phyloP scores from a whole-genome alignment of 331 rosid species.

The Quercus tomentella region DNA sequence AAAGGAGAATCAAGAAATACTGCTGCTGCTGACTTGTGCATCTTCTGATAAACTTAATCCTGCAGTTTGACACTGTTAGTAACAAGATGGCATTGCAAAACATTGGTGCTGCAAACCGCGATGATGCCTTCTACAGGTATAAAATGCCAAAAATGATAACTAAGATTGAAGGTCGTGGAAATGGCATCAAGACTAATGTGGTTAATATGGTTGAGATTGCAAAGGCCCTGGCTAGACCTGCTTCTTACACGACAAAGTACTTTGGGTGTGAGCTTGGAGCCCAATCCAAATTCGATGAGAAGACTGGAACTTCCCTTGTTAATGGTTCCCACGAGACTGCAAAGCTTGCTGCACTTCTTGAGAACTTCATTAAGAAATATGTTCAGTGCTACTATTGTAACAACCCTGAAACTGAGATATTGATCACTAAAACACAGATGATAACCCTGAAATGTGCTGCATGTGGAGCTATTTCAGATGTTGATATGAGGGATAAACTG shows the following conservation, averaged over 20 bases:
- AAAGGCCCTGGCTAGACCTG: slow-evolving; percentile 62
- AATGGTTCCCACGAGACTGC: slow-evolving; percentile 60
- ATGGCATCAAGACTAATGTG: slow-evolving; percentile 61
- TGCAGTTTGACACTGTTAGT: background rate
- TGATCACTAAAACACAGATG: slow-evolving; percentile 58
- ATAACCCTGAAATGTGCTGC: slow-evolving; percentile 61
- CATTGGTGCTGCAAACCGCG: slow-evolving; percentile 65
- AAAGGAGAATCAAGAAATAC: background rate
- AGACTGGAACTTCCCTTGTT: slow-evolving; percentile 52
- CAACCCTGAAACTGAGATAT: slow-evolving; percentile 61
- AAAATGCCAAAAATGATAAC: slow-evolving; percentile 68
- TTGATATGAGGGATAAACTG: slow-evolving; percentile 64
- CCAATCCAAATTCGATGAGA: slow-evolving; percentile 61
- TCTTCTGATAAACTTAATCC: slow-evolving; percentile 10
- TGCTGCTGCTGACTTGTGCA: background rate
- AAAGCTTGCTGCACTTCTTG: slow-evolving; percentile 63
- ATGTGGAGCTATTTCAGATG: slow-evolving; percentile 59
- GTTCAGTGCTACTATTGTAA: slow-evolving; percentile 67
- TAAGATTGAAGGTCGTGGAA: slow-evolving; percentile 63
- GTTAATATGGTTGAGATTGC: slow-evolving; percentile 69
- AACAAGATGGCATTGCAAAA: slow-evolving; percentile 56
- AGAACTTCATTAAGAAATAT: slow-evolving; percentile 59
- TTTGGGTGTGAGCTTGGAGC: slow-evolving; percentile 75
- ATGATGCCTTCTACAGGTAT: slow-evolving; percentile 70
- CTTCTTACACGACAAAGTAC: slow-evolving; percentile 55